Percentiles rank a stretch among this genome's conserved stretches.
Evolutionary conservation across 2,329 filamentous ascomycete genomes (phyloP).

Genomic region (Dichotomopilus funicola): DNA sequence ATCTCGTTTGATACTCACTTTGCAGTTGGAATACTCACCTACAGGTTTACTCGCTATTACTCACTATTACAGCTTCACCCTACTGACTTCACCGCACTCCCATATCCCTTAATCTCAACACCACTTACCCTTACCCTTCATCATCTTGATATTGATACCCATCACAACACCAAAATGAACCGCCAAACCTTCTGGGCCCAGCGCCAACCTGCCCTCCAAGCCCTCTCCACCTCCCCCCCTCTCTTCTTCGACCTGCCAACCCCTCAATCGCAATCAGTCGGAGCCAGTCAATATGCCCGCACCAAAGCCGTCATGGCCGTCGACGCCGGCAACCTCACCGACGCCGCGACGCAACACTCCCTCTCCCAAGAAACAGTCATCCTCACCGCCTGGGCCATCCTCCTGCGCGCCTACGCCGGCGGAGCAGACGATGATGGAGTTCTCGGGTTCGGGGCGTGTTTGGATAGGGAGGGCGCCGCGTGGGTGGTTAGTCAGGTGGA

Average conservation of each 20-base stretch:
- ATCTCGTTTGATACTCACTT: too few relatives aligned
- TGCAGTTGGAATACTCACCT: too few relatives aligned
- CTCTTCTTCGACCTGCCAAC: conserved; percentile 7
- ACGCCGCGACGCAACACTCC: conserved; percentile 4
- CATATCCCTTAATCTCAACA: too few relatives aligned
- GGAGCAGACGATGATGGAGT: neutral
- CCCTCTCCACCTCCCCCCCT: neutral
- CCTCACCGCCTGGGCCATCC: conserved; percentile 8
- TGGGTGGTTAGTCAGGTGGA: neutral
- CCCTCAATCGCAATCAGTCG: neutral
- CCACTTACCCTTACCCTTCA: too few relatives aligned
- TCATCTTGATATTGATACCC: too few relatives aligned
- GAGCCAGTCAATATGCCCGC: conserved; percentile 1
- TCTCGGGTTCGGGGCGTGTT: conserved; percentile 9
- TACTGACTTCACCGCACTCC: too few relatives aligned
- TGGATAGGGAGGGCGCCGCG: conserved; percentile 9
- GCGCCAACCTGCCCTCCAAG: conserved; percentile 3
- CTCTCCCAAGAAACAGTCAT: conserved; percentile 9
- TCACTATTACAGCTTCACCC: too few relatives aligned
- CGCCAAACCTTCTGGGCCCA: conserved; percentile 5
- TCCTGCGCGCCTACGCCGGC: conserved; percentile 9
- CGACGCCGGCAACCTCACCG: conserved; percentile 6
- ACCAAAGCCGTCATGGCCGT: conserved; percentile 13
- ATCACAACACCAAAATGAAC: too few relatives aligned
- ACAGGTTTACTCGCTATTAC: too few relatives aligned